These are phyloP conservation scores for Tardiomyces depauwii DNA, from an alignment of 1,139 yeast genomes.

Conservation along the genomic window DNA sequence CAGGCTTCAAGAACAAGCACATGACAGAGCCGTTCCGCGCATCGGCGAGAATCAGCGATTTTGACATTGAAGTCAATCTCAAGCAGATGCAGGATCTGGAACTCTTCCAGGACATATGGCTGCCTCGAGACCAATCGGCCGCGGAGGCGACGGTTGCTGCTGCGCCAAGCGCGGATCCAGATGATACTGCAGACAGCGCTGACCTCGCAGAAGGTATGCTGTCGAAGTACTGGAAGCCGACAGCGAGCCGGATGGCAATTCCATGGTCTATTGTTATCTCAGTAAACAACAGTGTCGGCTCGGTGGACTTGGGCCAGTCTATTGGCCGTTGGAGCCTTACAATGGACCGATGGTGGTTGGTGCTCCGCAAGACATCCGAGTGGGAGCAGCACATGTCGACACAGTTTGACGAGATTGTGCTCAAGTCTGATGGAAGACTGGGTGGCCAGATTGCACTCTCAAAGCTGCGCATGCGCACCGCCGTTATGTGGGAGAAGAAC, in stretches of 20 bases:
- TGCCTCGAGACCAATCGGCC: slow-evolving; percentile 29
- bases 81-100: slow-evolving; percentile 83
- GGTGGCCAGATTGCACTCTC: slow-evolving; percentile 53
- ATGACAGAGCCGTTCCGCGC: slow-evolving; percentile 22
- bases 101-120: slow-evolving; percentile 79
- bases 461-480: slow-evolving; percentile 47
- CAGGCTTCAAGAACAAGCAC: slow-evolving; percentile 20
- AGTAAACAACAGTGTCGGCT: slow-evolving; percentile 40
- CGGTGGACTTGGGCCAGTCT: slow-evolving; percentile 74
- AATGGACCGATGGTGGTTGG: slow-evolving; percentile 55
- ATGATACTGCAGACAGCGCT: not conserved
- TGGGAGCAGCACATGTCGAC: slow-evolving; percentile 64
- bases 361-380: slow-evolving; percentile 53
- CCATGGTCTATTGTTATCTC: slow-evolving; percentile 67
- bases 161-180: not conserved
- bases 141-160: not conserved
- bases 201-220: slow-evolving; percentile 27
- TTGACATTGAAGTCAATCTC: slow-evolving; percentile 56
- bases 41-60: slow-evolving; percentile 44
- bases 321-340: slow-evolving; percentile 52
- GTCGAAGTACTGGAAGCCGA: slow-evolving; percentile 45
- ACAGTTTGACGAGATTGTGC: slow-evolving; percentile 43
- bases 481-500: slow-evolving; percentile 54
- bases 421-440: slow-evolving; percentile 63
- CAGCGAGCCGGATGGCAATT: slow-evolving; percentile 46